Conservation (phyloP, 1,139 yeast species). For the Suhomyces wounanorum region DNA sequence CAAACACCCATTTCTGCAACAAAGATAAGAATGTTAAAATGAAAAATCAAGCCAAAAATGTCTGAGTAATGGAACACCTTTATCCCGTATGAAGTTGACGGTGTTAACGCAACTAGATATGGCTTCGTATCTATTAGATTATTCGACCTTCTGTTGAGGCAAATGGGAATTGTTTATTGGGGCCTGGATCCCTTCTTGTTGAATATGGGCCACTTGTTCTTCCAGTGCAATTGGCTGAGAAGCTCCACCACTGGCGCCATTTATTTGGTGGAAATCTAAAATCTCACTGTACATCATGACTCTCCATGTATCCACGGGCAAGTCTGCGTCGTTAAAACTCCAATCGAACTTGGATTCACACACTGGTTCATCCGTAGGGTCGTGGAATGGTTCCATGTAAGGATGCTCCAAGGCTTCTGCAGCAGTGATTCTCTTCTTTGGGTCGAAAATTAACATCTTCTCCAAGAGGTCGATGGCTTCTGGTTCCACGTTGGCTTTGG, state of each 20-base stretch:
- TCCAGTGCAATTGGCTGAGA: conserved; percentile 19
- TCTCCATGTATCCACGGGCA: conserved; percentile 98
- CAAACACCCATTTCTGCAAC: neutral
- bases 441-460: conserved; percentile 92
- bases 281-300: conserved; percentile 99
- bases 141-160: conserved; percentile 26
- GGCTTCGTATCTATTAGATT: conserved; percentile 5
- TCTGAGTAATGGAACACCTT: neutral
- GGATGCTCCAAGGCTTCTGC: conserved; percentile 89
- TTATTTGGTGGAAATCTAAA: conserved; percentile 88
- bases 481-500: conserved; percentile 74
- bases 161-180: conserved; percentile 16
- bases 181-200: conserved; percentile 35
- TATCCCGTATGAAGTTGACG: neutral
- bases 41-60: neutral
- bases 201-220: conserved; percentile 33
- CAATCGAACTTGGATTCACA: conserved; percentile 94
- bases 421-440: conserved; percentile 90
- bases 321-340: conserved; percentile 97
- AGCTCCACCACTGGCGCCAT: conserved; percentile 29
- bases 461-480: conserved; percentile 88
- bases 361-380: conserved; percentile 95
- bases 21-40: neutral
- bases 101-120: neutral
- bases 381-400: conserved; percentile 96